These are phyloP conservation scores for Psilocybe subaeruginosa DNA, from an alignment of 768 basidiomycete species.

Conservation along the genomic window DNA sequence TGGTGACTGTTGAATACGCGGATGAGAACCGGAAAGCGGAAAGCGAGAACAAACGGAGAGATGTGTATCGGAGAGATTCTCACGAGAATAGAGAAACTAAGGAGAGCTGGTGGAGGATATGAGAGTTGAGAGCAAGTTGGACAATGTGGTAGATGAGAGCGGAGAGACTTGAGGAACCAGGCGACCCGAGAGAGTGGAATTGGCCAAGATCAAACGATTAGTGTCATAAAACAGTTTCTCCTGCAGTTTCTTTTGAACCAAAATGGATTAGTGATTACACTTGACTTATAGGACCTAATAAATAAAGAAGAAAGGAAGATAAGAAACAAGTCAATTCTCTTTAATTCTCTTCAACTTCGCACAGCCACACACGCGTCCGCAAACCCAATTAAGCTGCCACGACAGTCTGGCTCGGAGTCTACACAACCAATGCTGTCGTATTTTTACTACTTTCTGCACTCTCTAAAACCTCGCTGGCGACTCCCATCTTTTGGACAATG, in stretches of 20 bases:
- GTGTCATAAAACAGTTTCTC: constrained; percentile 15
- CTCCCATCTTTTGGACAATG: not conserved
- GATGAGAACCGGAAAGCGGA: constrained; percentile 17
- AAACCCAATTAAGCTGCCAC: not conserved
- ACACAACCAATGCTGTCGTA: too few species aligned
- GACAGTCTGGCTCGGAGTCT: not conserved
- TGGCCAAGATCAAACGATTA: constrained; percentile 31
- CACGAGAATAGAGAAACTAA: constrained; percentile 13
- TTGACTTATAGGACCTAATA: not conserved
- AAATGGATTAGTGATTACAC: constrained; percentile 21
- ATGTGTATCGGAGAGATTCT: constrained; percentile 10
- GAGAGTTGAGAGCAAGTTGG: constrained; percentile 11
- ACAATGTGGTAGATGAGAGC: constrained; percentile 22
- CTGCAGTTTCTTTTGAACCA: constrained; percentile 1
- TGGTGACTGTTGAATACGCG: constrained; percentile 1
- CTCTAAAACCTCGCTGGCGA: not conserved
- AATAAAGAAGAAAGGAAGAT: constrained; percentile 1
- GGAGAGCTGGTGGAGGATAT: not conserved
- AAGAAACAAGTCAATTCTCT: constrained; percentile 1
- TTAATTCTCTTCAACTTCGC: constrained; percentile 1
- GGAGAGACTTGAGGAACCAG: constrained; percentile 21
- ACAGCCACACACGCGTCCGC: constrained; percentile 24
- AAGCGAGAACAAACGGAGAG: not conserved
- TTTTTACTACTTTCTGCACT: too few species aligned
- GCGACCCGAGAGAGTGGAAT: constrained; percentile 46